phyloP scores from a whole-genome alignment of 129 eudicot genomes.

The Flaveria bidentis region DNA sequence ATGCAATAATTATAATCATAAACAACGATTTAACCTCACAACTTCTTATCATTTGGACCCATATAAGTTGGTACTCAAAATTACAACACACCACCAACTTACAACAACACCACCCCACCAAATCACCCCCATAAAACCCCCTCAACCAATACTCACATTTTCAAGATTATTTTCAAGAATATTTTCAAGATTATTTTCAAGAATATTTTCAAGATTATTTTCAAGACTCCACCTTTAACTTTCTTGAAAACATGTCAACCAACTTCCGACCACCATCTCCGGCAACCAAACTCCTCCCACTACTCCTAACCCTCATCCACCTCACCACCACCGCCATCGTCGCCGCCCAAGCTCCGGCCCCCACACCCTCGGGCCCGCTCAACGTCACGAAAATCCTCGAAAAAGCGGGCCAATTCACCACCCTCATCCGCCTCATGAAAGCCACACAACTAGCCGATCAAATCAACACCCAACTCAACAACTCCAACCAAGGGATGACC shows the following conservation, averaged over 20 bases:
- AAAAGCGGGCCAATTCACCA: constrained; percentile 77
- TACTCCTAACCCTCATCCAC: constrained; percentile 37
- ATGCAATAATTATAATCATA: neutral
- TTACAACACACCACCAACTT: constrained; percentile 37
- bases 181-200: constrained; percentile 8
- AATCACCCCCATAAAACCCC: constrained; percentile 40
- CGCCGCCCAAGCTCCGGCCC: constrained; percentile 51
- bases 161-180: constrained; percentile 26
- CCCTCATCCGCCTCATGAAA: constrained; percentile 52
- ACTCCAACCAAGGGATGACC: constrained; percentile 74
- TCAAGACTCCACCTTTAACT: constrained; percentile 25
- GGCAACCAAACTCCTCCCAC: constrained; percentile 11
- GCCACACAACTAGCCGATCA: constrained; percentile 59
- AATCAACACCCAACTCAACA: constrained; percentile 80
- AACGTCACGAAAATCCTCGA: constrained; percentile 76
- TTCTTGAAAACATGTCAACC: constrained; percentile 36
- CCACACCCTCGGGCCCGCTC: constrained; percentile 76
- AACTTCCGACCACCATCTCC: constrained; percentile 1
- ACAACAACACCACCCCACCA: constrained; percentile 36
- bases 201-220: too few relatives aligned
- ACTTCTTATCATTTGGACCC: neutral
- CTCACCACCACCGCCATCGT: constrained; percentile 35
- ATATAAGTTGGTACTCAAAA: constrained; percentile 16
- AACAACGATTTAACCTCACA: neutral
- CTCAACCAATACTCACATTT: constrained; percentile 24